Evolutionary conservation across 202 grass and related monocot species (phyloP).

Genomic region (Musa balbisiana): DNA sequence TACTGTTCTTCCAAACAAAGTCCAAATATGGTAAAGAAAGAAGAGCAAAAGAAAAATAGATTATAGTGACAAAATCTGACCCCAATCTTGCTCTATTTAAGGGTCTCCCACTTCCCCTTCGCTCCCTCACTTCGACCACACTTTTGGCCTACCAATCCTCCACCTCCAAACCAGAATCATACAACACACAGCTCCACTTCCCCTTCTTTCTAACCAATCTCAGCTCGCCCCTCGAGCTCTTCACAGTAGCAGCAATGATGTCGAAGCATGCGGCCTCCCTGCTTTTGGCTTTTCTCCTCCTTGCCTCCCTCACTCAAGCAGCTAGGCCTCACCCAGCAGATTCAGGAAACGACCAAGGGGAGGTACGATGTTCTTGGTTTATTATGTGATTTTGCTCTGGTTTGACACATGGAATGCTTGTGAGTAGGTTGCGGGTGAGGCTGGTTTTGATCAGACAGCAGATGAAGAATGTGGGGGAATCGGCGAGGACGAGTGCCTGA

Average conservation of each 20-base stretch:
- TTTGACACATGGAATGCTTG: background rate
- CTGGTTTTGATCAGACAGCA: background rate
- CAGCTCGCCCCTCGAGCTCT: background rate
- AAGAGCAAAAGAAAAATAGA: background rate
- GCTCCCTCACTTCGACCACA: too few species aligned
- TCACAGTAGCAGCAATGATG: background rate
- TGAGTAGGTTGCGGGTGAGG: background rate
- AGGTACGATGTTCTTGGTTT: too few species aligned
- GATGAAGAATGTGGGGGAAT: background rate
- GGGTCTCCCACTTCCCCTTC: background rate
- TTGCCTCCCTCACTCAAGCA: background rate
- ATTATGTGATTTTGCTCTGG: background rate
- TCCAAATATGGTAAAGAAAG: background rate
- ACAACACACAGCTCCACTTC: background rate
- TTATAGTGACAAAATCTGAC: background rate
- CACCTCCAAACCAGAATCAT: too few species aligned
- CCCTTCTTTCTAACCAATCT: background rate
- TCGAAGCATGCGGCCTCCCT: background rate
- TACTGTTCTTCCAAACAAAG: too few species aligned
- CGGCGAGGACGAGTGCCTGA: conserved; percentile 1
- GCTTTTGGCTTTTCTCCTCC: background rate
- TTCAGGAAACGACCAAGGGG: background rate
- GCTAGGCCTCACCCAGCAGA: background rate
- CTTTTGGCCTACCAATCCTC: too few species aligned
- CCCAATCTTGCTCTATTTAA: background rate